Evolutionary conservation across 495 filamentous ascomycete species (phyloP), one percentile per base, ranked within the genome.

Genomic region (Penicillium angulare): DNA sequence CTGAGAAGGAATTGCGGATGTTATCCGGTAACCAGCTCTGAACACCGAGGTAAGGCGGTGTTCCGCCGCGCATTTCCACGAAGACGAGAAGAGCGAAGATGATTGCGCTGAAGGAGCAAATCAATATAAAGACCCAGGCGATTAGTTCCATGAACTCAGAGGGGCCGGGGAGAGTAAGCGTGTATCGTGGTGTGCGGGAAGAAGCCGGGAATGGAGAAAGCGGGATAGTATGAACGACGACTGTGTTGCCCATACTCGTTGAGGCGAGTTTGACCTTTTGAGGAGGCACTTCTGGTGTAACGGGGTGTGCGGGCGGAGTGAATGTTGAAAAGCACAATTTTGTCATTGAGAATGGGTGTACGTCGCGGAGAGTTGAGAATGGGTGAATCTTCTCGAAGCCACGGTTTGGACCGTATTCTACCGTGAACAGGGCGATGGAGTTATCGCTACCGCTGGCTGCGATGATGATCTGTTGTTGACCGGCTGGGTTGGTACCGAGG

Each of bases 301-400:
- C 61, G 8, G 75, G 69, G 33, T 73, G 73, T 39, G 76, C 49
- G 0, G 86, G 86, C 4, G 84, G 75, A 23, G 63, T 68, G 64
- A 89, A 88, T 22, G 78, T 76, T 5, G 92, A 92, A 65, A 96
- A 92, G 48, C 79, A 76, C 41, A 96, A 74, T 53, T 85, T 87
- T 4, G 92, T 97, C 65, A 97, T 95, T 52, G 89, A 85, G 39
- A 86, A 80, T 1, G 87, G 82, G 64, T 97, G 93, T 13, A 90
- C 91, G 17, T 84, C 73, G 46, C 79, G 81, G 47, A 93, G 69
- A 24, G 80, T 83, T 12, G 79, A 74, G 64, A 89, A 86, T 0
- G 75, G 67, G 46, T 72, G 73, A 56, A 95, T 77, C 26, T 79
- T 73, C 33, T 85, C 67, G 31, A 80, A 82, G 34, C 80, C 75